Base-by-base conservation (phyloP, 192 early-diverging fungal genomes). In the Dimargaris cristalligena region DNA sequence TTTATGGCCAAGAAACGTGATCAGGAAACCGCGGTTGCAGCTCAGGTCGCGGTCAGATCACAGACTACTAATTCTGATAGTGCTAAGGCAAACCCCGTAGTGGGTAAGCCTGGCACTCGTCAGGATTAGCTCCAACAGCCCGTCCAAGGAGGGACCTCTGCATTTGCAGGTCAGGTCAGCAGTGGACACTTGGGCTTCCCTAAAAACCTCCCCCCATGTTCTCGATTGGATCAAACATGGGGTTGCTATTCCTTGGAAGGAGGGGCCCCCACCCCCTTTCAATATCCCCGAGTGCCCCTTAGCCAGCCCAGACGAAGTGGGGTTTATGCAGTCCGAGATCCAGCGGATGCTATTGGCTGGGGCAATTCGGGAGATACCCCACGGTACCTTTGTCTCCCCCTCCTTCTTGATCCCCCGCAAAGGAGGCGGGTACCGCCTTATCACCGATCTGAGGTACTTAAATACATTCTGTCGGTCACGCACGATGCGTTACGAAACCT, bases 361-460 rank as follows among this genome's bases (percentile, higher is more conserved):
- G 8, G 49, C 49, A 14, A 51, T 51, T 8, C 22, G 8, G 10
- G 10, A 8, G 25, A 26, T 51, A 18, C 49, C 49, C 49, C 18
- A 11, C 25, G 49, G 10, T 51, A 8, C 8, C 8, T 26, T n/a
- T 51, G 26, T 51, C 10, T 51, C 49, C 49, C 49, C 49, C 8
- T 51, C 49, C 49, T 51, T 51, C 49, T 23, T 51, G 49, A 22
- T 51, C 49, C 49, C 49, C 8, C 49, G 22, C 49, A 51, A 51
- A 26, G 49, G 49, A 51, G 49, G 49, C 8, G 26, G 49, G 49
- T 51, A 51, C 49, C 22, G 26, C 8, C 26, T 51, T 23, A 51
- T 51, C 22, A 51, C 49, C 18, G 22, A 51, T 22, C 26, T 51
- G 22, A n/a, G 49, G 25, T 22, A 51, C 26, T 22, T 51, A 6